Evolutionary conservation across 2,329 filamentous ascomycete genomes (phyloP), one percentile per base, ranked within the genome.

Genomic region (Fusarium domesticum): DNA sequence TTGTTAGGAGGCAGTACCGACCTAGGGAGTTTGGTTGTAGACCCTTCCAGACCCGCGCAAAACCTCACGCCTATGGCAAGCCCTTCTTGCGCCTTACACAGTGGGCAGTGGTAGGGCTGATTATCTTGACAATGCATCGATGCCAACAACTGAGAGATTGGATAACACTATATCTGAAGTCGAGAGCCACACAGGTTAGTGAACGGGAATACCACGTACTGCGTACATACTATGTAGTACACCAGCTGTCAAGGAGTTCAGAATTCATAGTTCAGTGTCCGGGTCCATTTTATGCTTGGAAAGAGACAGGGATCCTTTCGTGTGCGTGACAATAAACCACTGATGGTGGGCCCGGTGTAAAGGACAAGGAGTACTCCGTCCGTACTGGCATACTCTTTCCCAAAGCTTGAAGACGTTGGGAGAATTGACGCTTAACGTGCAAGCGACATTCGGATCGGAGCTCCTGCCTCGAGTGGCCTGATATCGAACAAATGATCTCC

Each of bases 381-480:
- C n/a, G n/a, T n/a, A 58, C 46, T 6, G 6, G 6, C 20, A 6
- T 23, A 43, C 54, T 60, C 38, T 47, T 41, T 33, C 34, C 19
- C 19, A 37, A 47, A 50, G 41, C 31, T 38, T 42, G 47, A 30
- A 44, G 35, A 46, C 36, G 42, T 43, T 44, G 47, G 20, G 54
- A 56, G 56, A 60, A 60, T 57, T 60, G 58, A 60, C 37, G 54
- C 54, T 48, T 40, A 43, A 48, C 39, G 45, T 43, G 45, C 44
- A 51, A 57, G 51, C 48, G 43, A 50, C 36, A 48, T 54, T 56
- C 47, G 35, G 36, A 55, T 47, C 51, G 47, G 38, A 42, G 42
- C 50, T 42, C 56, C 51, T 48, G 39, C 18, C 36, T 32, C 45
- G 37, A 36, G 40, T 58, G 57, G 49, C 42, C 55, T 60, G 57